phyloP scores from a whole-genome alignment of 805 yeast species.

The Candida loeiensis region DNA sequence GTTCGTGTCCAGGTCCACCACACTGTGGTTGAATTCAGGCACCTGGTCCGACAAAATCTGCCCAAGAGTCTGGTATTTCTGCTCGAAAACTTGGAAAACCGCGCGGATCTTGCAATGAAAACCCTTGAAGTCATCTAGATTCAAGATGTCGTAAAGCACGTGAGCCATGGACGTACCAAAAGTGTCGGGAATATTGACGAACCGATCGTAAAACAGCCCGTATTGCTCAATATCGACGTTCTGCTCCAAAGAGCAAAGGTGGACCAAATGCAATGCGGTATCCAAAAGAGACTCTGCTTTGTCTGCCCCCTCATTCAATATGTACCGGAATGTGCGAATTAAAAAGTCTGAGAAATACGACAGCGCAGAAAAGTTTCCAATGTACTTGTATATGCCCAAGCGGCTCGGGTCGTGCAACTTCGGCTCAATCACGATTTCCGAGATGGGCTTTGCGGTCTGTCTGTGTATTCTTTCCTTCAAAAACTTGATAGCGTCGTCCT shows the following conservation, averaged over 20 bases:
- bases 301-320: constrained; percentile 31
- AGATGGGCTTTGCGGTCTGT: constrained; percentile 31
- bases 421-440: constrained; percentile 59
- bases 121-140: constrained; percentile 35
- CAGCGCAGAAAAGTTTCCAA: constrained; percentile 53
- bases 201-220: constrained; percentile 30
- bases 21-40: constrained; percentile 21
- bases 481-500: constrained; percentile 76
- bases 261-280: constrained; percentile 63
- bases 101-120: constrained; percentile 57
- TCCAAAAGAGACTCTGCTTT: constrained; percentile 56
- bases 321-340: constrained; percentile 44
- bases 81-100: constrained; percentile 39
- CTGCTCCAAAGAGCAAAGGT: constrained; percentile 45
- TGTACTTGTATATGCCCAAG: constrained; percentile 37
- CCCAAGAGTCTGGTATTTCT: constrained; percentile 21
- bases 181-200: constrained; percentile 29
- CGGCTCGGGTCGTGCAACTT: constrained; percentile 29
- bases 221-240: constrained; percentile 24
- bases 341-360: constrained; percentile 52
- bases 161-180: constrained; percentile 36
- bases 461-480: constrained; percentile 50
- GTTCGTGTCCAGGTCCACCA: constrained; percentile 17
- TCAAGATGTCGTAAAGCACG: constrained; percentile 36
- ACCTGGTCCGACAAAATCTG: constrained; percentile 18